A percentile compares a stretch with the other conserved stretches of the same genome.
These are phyloP conservation scores for Boletales sp. DNA, from an alignment of 768 basidiomycete species.

Conservation along the genomic window DNA sequence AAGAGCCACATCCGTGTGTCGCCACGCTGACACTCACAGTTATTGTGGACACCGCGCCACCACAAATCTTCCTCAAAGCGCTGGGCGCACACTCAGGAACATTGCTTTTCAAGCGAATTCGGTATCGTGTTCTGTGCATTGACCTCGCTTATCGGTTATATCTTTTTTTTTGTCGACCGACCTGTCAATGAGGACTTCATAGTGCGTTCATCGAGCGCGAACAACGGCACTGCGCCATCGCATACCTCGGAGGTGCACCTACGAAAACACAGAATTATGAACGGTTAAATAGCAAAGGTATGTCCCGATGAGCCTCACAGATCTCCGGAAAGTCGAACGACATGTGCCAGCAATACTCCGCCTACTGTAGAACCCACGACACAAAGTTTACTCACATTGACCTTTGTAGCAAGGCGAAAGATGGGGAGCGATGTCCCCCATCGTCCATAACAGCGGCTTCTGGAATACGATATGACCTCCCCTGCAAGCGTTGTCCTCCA, in stretches of 20 bases:
- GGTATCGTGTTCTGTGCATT: neutral
- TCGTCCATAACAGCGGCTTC: fast-evolving
- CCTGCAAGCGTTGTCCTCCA: conserved; percentile 8
- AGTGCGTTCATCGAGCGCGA: neutral
- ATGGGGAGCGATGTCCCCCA: too few species aligned
- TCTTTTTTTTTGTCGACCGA: neutral
- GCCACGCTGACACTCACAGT: too few species aligned
- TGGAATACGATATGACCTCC: neutral
- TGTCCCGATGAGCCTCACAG: conserved; percentile 10
- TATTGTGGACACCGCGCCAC: conserved; percentile 4
- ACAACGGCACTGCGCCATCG: neutral
- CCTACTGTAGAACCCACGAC: conserved; percentile 6
- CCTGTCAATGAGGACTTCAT: neutral
- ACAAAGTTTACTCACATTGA: neutral
- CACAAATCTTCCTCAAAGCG: conserved; percentile 15
- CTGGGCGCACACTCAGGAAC: neutral
- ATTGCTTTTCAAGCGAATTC: conserved; percentile 4
- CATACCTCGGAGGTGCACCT: neutral
- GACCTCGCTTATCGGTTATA: neutral
- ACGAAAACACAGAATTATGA: conserved; percentile 4
- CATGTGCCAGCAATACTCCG: conserved; percentile 14
- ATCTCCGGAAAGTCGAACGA: conserved; percentile 1
- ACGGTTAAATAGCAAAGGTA: conserved; percentile 18
- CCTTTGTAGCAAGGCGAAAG: too few species aligned
- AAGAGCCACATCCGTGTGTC: conserved; percentile 8